Conservation (phyloP, 306 rosid species). For the Urtica urens region DNA sequence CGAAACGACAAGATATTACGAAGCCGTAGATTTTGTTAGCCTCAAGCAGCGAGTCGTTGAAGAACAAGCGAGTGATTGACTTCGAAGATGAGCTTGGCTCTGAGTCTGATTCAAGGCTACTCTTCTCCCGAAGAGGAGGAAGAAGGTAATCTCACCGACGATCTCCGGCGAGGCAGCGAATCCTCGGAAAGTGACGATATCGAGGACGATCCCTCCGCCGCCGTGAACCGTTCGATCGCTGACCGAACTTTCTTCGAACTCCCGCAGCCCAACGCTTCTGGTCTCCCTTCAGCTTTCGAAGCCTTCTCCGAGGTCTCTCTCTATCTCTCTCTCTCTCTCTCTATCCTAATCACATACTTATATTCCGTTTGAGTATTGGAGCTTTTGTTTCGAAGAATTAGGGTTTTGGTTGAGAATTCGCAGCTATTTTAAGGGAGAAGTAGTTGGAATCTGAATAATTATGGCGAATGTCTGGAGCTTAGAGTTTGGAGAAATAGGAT, state of each 20-base stretch:
- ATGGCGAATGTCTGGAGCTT: too few relatives aligned
- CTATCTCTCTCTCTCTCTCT: background rate
- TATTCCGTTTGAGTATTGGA: too few relatives aligned
- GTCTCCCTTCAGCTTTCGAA: constrained; percentile 83
- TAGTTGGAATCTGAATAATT: too few relatives aligned
- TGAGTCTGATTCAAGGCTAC: constrained; percentile 72
- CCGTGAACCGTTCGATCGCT: constrained; percentile 30
- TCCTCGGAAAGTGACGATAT: constrained; percentile 27
- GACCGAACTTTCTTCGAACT: constrained; percentile 56
- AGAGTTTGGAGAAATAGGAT: background rate
- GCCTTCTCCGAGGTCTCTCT: constrained; percentile 69
- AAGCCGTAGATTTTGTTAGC: too few relatives aligned
- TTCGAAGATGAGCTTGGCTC: constrained; percentile 59
- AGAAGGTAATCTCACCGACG: constrained; percentile 5
- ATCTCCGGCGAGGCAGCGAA: constrained; percentile 6
- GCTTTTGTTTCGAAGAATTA: too few relatives aligned
- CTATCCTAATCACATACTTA: too few relatives aligned
- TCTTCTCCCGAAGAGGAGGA: constrained; percentile 66
- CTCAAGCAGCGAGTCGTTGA: background rate
- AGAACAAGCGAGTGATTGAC: background rate
- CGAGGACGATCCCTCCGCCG: constrained; percentile 11
- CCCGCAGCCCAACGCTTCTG: constrained; percentile 39
- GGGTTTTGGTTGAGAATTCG: too few relatives aligned
- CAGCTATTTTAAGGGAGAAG: too few relatives aligned
- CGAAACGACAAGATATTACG: too few relatives aligned